phyloP scores from a whole-genome alignment of 768 basidiomycete species.

The Hypsizygus marmoreus region DNA sequence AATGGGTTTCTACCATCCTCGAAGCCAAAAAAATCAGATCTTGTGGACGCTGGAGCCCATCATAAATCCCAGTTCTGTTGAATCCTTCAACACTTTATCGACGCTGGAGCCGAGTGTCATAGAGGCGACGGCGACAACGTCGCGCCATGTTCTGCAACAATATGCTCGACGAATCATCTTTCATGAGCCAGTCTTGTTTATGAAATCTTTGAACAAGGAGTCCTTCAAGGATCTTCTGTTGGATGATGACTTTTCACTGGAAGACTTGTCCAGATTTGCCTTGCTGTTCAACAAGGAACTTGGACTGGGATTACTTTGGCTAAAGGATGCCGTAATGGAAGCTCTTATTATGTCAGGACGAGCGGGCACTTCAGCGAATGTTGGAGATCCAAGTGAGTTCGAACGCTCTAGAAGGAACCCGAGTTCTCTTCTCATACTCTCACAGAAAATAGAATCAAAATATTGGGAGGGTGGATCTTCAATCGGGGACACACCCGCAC shows the following conservation, averaged over 20 bases:
- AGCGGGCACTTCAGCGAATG: neutral
- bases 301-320: slow-evolving; percentile 22
- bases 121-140: neutral
- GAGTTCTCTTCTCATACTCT: no score
- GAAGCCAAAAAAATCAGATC: no score
- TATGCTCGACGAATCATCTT: slow-evolving; percentile 30
- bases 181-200: slow-evolving; percentile 26
- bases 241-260: slow-evolving; percentile 28
- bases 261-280: slow-evolving; percentile 19
- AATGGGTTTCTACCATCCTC: no score
- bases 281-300: neutral
- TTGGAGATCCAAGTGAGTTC: no score
- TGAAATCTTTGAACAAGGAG: slow-evolving; percentile 29
- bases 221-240: slow-evolving; percentile 34
- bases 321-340: slow-evolving; percentile 28
- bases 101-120: no score
- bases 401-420: no score
- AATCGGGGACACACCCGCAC: slow-evolving; percentile 17
- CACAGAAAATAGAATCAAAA: slow-evolving; percentile 19
- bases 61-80: no score
- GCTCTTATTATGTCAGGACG: slow-evolving; percentile 4
- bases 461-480: slow-evolving; percentile 34
- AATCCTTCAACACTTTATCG: no score
- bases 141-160: slow-evolving; percentile 14
- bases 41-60: no score